Percentiles rank a stretch among this genome's conserved stretches.
These are phyloP conservation scores for Penicillium sp. DNA, from an alignment of 2,329 filamentous ascomycete genomes.

Conservation along the genomic window DNA sequence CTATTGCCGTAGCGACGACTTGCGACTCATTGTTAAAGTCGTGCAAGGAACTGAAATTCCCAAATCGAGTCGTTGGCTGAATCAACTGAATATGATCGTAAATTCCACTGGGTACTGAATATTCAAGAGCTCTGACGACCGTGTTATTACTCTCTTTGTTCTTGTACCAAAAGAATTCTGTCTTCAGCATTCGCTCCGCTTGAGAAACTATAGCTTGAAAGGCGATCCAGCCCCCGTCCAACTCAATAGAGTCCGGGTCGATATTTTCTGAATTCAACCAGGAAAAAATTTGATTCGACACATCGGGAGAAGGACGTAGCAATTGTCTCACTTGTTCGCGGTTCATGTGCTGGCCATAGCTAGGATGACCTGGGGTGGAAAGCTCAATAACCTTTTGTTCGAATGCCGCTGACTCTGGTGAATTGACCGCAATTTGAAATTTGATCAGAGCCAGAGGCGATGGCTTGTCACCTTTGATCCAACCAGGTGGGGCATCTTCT, in stretches of 20 bases:
- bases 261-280: constrained; percentile 60
- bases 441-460: constrained; percentile 43
- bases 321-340: constrained; percentile 59
- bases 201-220: constrained; percentile 44
- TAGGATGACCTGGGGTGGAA: constrained; percentile 59
- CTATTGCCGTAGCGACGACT: constrained; percentile 12
- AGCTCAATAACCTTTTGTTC: constrained; percentile 62
- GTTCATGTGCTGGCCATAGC: constrained; percentile 64
- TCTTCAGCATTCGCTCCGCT: constrained; percentile 58
- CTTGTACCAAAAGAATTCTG: constrained; percentile 59
- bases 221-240: constrained; percentile 62
- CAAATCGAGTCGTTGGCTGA: constrained; percentile 66
- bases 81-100: constrained; percentile 60
- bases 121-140: constrained; percentile 58
- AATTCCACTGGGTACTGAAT: constrained; percentile 61
- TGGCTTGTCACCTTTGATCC: constrained; percentile 30
- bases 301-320: constrained; percentile 53
- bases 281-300: constrained; percentile 50
- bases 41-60: constrained; percentile 48
- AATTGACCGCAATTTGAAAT: constrained; percentile 51
- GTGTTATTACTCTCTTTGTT: constrained; percentile 43
- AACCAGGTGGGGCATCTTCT: constrained; percentile 32
- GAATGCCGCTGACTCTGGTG: constrained; percentile 53
- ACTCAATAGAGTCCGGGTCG: constrained; percentile 45
- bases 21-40: constrained; percentile 25